Evolutionary conservation across 2,329 filamentous ascomycete species (phyloP), one percentile per base, ranked within the genome.

Genomic region (Gaeumannomyces tritici): DNA sequence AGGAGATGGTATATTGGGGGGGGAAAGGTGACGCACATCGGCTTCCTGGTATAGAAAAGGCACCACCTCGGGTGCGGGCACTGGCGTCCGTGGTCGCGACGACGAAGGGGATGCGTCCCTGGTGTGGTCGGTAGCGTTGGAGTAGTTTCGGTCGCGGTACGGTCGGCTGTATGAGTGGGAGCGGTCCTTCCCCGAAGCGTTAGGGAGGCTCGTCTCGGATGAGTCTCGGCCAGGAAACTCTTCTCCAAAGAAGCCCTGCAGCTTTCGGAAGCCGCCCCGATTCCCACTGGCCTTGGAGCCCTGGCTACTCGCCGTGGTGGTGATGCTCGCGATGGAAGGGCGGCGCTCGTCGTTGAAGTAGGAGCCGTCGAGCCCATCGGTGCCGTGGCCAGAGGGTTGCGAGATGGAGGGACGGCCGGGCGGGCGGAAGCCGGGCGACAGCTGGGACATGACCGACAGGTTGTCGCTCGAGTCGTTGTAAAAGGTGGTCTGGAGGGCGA

Each of bases 41-140:
- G 83, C 83, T 72, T 95, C 91, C 75, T 98, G 95, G 72, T 95
- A 98, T 65, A 96, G 83, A 82, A 96, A 99, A n/a, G 95, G 95
- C 54, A 96, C 95, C 63, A 99, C 92, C 75, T 98, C 93, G 70
- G 91, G 95, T 15, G 90, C 91, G 55, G 90, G 90, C 61, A 92
- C 81, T 15, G 93, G 92, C n/a, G 91, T 96, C 68, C 89, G 84
- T 59, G 93, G 91, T 67, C 91, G 83, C 31, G 89, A 92, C 35
- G 85, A 86, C 61, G 84, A 83, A 55, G 91, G 91, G 61, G 93
- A 96, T 57, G 81, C 82, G 66, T 93, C 88, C 64, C 87, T 80
- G 66, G 87, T 88, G 69, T 88, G 84, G 70, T 95, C 86, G 62
- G 86, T 87, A 61, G 84, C 85, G 74, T 85, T 86, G 61, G 93